Evolutionary conservation across 805 yeast species (phyloP).

Genomic region (Saccharomyces eubayanus): DNA sequence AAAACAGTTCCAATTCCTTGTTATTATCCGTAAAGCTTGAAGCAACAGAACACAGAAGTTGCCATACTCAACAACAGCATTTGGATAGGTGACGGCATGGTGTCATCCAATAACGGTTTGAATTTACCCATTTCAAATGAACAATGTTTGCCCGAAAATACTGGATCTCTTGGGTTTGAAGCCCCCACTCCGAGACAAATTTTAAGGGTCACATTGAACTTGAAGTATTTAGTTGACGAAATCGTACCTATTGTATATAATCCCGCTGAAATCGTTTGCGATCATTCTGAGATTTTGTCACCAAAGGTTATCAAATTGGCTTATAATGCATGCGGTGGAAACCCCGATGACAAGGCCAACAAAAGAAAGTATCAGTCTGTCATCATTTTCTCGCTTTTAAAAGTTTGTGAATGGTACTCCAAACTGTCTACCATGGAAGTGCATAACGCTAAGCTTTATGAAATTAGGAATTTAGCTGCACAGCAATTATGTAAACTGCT

Average conservation of each 20-base stretch:
- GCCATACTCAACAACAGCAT: background rate
- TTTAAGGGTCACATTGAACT: conserved; percentile 59
- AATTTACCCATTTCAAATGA: background rate
- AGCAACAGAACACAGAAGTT: background rate
- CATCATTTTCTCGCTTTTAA: conserved; percentile 60
- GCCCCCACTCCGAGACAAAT: conserved; percentile 60
- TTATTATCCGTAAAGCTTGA: background rate
- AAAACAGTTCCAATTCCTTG: background rate
- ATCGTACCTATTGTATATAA: conserved; percentile 60
- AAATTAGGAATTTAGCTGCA: conserved; percentile 58
- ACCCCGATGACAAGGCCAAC: conserved; percentile 46
- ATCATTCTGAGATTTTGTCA: conserved; percentile 54
- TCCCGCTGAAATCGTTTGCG: conserved; percentile 40
- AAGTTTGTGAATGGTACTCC: conserved; percentile 74
- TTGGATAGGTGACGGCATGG: background rate
- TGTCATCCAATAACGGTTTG: background rate
- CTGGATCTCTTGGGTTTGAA: conserved; percentile 1
- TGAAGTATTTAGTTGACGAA: conserved; percentile 64
- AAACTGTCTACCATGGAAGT: conserved; percentile 50
- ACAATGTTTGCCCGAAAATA: background rate
- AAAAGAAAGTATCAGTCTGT: conserved; percentile 58
- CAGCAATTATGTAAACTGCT: conserved; percentile 62
- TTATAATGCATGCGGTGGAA: conserved; percentile 72
- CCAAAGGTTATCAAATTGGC: conserved; percentile 51
- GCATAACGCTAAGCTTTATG: conserved; percentile 57